Base-by-base conservation (phyloP, 148 eudicot species). In the Heliamphora exappendiculata region DNA sequence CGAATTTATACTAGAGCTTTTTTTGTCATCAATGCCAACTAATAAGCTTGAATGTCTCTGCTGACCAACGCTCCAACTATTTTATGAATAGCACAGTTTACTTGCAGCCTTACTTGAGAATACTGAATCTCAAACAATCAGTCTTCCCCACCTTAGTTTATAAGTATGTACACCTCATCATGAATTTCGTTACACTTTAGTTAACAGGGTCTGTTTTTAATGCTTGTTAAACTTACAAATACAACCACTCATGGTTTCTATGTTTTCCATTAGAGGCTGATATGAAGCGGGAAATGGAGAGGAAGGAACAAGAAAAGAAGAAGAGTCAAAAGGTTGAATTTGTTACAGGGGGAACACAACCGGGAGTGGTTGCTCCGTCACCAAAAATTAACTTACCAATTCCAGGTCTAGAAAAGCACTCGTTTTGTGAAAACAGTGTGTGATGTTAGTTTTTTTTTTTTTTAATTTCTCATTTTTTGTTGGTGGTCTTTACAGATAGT, bases 241-340 rank as follows among this genome's bases (percentile, higher is more conserved):
- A 16, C 74, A 5, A 39, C 26, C 41, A 13, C 47, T 74, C 70
- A 31, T 66, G 29, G 4, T 59, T 62, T 72, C 24, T 78, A 50
- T 76, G 74, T 57, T 49, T 67, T 29, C 69, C 67, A 72, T 71
- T 79, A 94, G 98, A 94, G 85, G 94, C 85, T 84, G 97, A 93
- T 79, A 89, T 89, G 91, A 94, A 85, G 79, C 91, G 89, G 78
- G 98, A 94, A 78, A 76, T 84, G 93, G 97, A 94, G 81, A 88
- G 93, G 78, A 94, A 84, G 79, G 96, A 92, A 79, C 96, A 89
- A 78, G 98, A 94, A 73, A 87, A 80, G 80, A 94, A 92, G 89
- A 94, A 78, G 84, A 94, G 77, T 73, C 98, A 65, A 31, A 92
- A 90, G 84, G 83, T 94, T 47, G 98, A 94, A 4, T 94, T 90